phyloP scores from a whole-genome alignment of 2,329 filamentous ascomycete genomes.

The Diaporthe aspalathi region DNA sequence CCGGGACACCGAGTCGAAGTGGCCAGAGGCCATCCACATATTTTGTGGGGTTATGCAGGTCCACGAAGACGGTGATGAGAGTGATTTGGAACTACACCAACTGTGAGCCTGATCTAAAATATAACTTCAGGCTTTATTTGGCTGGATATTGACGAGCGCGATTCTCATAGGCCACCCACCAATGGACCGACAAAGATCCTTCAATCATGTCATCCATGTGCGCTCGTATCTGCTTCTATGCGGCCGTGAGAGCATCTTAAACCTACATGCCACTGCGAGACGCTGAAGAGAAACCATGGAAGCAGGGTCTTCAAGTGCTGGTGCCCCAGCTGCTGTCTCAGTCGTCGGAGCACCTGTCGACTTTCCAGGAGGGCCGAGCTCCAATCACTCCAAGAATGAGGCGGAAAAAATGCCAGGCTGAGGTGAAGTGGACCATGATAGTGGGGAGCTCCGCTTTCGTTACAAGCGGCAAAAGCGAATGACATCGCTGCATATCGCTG shows the following conservation, averaged over 20 bases:
- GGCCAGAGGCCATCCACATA: neutral
- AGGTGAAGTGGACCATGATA: neutral
- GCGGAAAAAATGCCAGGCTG: neutral
- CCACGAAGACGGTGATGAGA: neutral
- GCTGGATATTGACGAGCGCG: neutral
- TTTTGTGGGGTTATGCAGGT: neutral
- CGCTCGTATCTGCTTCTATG: neutral
- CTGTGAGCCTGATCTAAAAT: neutral
- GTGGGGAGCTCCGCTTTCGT: too few relatives aligned
- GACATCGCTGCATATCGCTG: neutral
- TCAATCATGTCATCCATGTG: neutral
- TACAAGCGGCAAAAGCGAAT: neutral
- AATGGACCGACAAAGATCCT: neutral
- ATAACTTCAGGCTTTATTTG: neutral
- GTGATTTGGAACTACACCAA: neutral
- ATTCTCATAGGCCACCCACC: neutral
- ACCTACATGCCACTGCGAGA: neutral
- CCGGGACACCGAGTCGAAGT: neutral
- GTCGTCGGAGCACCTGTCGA: neutral
- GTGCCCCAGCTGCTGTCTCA: neutral
- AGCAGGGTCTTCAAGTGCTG: neutral
- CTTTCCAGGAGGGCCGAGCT: neutral
- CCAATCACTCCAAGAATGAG: neutral
- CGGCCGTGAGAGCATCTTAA: neutral
- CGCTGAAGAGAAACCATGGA: neutral